phyloP scores from a whole-genome alignment of 345 rosid species.

The Lepidium aucheri region DNA sequence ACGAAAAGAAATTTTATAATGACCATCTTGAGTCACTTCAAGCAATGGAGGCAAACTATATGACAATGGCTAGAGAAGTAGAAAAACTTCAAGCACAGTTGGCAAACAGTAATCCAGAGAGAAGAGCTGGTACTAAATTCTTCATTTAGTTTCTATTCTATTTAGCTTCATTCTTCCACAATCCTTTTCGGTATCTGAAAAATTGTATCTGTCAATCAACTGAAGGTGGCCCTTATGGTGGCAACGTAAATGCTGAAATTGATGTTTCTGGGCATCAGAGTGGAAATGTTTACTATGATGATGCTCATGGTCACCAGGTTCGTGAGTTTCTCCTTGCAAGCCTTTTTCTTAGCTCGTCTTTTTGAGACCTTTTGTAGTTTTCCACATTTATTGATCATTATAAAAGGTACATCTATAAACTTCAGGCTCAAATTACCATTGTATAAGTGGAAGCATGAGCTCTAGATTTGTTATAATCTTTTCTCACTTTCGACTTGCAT shows the following conservation, averaged over 20 bases:
- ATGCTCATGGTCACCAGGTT: no score
- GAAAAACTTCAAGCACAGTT: constrained; percentile 87
- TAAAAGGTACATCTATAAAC: neutral
- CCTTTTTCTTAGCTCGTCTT: neutral
- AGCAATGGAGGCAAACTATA: constrained; percentile 83
- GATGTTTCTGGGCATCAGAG: constrained; percentile 46
- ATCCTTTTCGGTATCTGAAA: neutral
- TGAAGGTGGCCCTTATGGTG: constrained; percentile 56
- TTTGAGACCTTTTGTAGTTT: neutral
- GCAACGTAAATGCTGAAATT: constrained; percentile 37
- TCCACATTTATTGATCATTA: neutral
- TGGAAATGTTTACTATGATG: constrained; percentile 46
- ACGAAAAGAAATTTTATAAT: constrained; percentile 74
- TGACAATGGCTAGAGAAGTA: constrained; percentile 82
- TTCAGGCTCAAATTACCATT: no score
- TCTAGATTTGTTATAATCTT: neutral
- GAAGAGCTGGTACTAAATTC: constrained; percentile 43
- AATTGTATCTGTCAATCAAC: constrained; percentile 16
- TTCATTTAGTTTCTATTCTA: neutral
- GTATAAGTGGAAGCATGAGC: neutral
- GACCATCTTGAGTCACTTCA: constrained; percentile 95
- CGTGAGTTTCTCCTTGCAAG: constrained; percentile 19
- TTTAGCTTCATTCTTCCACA: neutral
- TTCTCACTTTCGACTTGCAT: neutral
- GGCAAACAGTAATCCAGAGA: constrained; percentile 46